Base-by-base conservation (phyloP, 2,329 filamentous ascomycete genomes). In the Penicillium sp. region DNA sequence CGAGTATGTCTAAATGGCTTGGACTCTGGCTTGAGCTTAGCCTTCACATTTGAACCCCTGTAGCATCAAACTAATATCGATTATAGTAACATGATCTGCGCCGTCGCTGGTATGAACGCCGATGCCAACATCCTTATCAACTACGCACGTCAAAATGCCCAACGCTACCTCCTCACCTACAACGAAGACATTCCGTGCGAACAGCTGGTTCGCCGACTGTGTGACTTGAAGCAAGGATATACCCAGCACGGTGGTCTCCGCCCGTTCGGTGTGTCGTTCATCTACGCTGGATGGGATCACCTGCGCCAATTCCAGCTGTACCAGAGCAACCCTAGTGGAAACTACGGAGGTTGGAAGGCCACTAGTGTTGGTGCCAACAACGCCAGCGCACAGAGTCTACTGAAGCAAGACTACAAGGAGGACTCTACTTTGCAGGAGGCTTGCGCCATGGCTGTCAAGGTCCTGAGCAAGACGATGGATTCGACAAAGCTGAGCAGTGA, bases 51-150 rank as follows among this genome's bases (percentile, higher is more conserved):
- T 45, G 10, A 28, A 15, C 0, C 8, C 22, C 40, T 30, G 0
- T 35, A 26, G 24, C 7, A 19, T 54, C 50, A 26, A 60, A 58
- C 70, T 75, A 61, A 72, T 49, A 5, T 15, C 49, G 19, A 35
- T 56, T 19, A 22, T 69, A 98, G 94, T 84, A 99, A 99, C 85
- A 99, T 99, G 96, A 98, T 99, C 81, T 97, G 93, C 81, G 95
- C 95, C 65, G 95, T 99, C 63, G 95, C 95, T 73, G 95, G 95
- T 77, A 98, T 99, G 94, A 99, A 93, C 50, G 95, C 95, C 75
- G 95, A 99, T 78, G 95, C 95, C 80, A 99, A 99, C 85, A 99
- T 99, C 80, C 92, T 99, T 79, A 99, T 99, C 88, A 99, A 99
- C 86, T 97, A 96, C 82, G 96, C 95, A 78, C 93, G 95, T 73